Percentiles rank a stretch among this genome's conserved stretches.
Evolutionary conservation across 1,139 yeast species (phyloP).

Genomic region (Yamadazyma siamensis): DNA sequence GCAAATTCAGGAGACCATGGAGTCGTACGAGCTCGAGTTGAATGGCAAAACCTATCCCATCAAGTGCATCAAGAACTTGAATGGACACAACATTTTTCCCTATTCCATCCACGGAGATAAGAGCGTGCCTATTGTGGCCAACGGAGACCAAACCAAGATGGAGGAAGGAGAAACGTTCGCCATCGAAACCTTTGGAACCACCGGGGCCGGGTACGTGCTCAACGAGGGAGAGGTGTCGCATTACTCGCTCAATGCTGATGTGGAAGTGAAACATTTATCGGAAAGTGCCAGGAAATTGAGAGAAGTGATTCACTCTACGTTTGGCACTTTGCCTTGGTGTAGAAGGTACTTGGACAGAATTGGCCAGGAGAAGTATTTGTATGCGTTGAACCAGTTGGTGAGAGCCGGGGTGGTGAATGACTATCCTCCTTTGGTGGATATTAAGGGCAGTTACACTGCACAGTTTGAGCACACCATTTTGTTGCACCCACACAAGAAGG

Average conservation of each 20-base stretch:
- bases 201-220: conserved; percentile 89
- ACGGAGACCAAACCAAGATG: conserved; percentile 93
- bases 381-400: conserved; percentile 86
- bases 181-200: conserved; percentile 95
- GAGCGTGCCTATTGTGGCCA: conserved; percentile 92
- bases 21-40: conserved; percentile 86
- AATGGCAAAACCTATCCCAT: conserved; percentile 84
- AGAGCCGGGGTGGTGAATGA: conserved; percentile 85
- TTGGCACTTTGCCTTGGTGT: conserved; percentile 96
- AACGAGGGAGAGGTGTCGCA: conserved; percentile 93
- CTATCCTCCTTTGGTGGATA: conserved; percentile 93
- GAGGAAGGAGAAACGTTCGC: conserved; percentile 99
- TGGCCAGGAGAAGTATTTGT: conserved; percentile 87
- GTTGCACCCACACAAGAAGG: conserved; percentile 88
- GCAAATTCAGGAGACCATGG: conserved; percentile 96
- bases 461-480: conserved; percentile 94
- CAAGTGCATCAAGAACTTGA: conserved; percentile 85
- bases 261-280: conserved; percentile 41
- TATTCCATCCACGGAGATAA: conserved; percentile 91
- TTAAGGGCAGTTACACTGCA: conserved; percentile 86
- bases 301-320: conserved; percentile 67
- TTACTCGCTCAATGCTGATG: conserved; percentile 64
- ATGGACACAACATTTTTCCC: conserved; percentile 89
- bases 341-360: conserved; percentile 88
- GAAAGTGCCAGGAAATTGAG: conserved; percentile 68